Conservation (phyloP, 306 rosid genomes). For the Quercus ilex region DNA sequence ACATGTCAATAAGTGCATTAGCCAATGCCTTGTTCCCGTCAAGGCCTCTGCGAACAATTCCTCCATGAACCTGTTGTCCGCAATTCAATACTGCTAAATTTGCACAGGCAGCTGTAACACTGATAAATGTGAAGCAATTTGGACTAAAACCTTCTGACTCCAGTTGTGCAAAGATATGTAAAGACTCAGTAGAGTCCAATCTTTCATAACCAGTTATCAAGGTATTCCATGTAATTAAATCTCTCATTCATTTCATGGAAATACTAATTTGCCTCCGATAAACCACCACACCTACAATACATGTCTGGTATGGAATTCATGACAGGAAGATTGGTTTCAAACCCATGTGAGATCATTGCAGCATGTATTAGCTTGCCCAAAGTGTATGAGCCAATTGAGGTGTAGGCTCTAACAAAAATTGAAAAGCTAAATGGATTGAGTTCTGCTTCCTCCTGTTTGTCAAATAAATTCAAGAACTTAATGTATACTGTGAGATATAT, state of each 20-base stretch:
- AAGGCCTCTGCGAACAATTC: slow-evolving; percentile 49
- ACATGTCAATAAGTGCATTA: slow-evolving; percentile 78
- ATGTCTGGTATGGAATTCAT: not conserved
- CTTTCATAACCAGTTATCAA: slow-evolving; percentile 67
- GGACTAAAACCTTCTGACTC: slow-evolving; percentile 51
- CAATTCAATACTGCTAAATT: slow-evolving; percentile 50
- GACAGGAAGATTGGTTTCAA: slow-evolving; percentile 55
- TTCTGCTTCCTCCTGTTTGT: slow-evolving; percentile 65
- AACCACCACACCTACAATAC: not conserved
- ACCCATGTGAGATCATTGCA: slow-evolving; percentile 55
- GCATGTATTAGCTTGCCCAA: slow-evolving; percentile 70
- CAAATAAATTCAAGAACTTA: slow-evolving; percentile 22
- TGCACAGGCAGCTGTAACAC: slow-evolving; percentile 63
- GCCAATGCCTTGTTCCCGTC: slow-evolving; percentile 46
- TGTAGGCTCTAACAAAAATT: slow-evolving; percentile 70
- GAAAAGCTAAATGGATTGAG: slow-evolving; percentile 63
- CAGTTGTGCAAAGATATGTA: slow-evolving; percentile 55
- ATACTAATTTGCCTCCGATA: slow-evolving; percentile 52
- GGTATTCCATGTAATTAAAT: slow-evolving; percentile 74
- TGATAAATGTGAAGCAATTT: slow-evolving; percentile 63
- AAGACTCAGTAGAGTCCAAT: slow-evolving; percentile 49
- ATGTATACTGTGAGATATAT: not conserved
- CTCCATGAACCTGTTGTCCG: slow-evolving; percentile 74
- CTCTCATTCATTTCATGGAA: slow-evolving; percentile 49
- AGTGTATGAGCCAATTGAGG: slow-evolving; percentile 36